phyloP scores from a whole-genome alignment of 2,329 filamentous ascomycete species.

The Aspergillus tanneri region DNA sequence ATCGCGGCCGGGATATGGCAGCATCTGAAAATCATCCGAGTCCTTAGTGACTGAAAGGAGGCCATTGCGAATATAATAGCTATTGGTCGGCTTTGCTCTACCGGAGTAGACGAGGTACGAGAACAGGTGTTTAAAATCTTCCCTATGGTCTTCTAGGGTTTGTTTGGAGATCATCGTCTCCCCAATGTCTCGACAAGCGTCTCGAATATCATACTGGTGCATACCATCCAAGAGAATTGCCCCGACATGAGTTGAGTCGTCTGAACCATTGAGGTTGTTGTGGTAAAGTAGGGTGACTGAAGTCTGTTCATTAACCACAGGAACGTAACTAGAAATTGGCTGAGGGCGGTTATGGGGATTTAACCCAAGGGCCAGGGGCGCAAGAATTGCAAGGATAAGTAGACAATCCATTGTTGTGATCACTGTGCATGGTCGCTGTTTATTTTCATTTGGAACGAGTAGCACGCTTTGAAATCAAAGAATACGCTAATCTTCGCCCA shows the following conservation, averaged over 20 bases:
- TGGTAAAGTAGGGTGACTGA: constrained; percentile 55
- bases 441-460: neutral
- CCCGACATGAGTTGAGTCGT: constrained; percentile 54
- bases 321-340: constrained; percentile 1
- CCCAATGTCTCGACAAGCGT: constrained; percentile 49
- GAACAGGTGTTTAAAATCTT: constrained; percentile 49
- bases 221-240: constrained; percentile 52
- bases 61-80: constrained; percentile 47
- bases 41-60: constrained; percentile 35
- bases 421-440: neutral
- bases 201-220: constrained; percentile 36
- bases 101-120: constrained; percentile 48
- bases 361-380: neutral
- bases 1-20: constrained; percentile 27
- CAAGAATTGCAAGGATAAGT: constrained; percentile 7
- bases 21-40: constrained; percentile 35
- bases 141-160: constrained; percentile 43
- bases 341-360: neutral
- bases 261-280: constrained; percentile 55
- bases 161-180: constrained; percentile 48
- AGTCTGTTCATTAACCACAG: constrained; percentile 36
- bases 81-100: constrained; percentile 35
- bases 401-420: neutral
- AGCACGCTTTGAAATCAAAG: neutral
- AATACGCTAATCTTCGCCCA: neutral